A percentile compares a stretch with the other conserved stretches of the same genome.
Evolutionary conservation across 352 stramenopile genomes (phyloP).

Genomic region (Globisporangium nagaii): DNA sequence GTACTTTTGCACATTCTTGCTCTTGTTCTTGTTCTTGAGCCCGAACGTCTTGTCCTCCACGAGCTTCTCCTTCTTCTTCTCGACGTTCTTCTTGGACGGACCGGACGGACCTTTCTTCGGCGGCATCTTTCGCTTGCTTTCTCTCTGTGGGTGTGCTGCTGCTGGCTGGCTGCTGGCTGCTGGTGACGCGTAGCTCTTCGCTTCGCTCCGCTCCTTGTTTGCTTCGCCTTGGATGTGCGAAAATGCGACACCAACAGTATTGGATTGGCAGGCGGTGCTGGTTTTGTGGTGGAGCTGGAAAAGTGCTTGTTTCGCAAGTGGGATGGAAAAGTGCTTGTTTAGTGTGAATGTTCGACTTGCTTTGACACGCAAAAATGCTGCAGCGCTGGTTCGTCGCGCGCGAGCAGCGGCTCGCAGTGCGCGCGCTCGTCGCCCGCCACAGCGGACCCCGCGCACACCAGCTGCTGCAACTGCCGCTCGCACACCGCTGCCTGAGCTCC

Average conservation of each 20-base stretch:
- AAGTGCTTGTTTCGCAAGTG: too few species aligned
- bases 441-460: neutral
- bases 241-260: too few species aligned
- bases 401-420: neutral
- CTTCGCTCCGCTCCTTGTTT: too few species aligned
- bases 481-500: neutral
- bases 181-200: too few species aligned
- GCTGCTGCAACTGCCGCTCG: neutral
- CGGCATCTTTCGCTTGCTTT: constrained; percentile 46
- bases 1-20: constrained; percentile 94
- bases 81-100: constrained; percentile 80
- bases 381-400: neutral
- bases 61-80: constrained; percentile 91
- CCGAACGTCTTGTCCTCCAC: constrained; percentile 99
- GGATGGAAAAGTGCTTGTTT: too few species aligned
- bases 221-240: too few species aligned
- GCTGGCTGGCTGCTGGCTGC: too few species aligned
- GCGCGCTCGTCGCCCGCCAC: neutral
- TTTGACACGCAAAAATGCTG: too few species aligned
- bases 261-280: too few species aligned
- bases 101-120: constrained; percentile 68
- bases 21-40: constrained; percentile 99
- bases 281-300: too few species aligned
- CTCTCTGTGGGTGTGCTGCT: too few species aligned
- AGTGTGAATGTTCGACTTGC: too few species aligned